These are phyloP conservation scores for Amanita exitialis DNA, from an alignment of 768 basidiomycete genomes.

Conservation along the genomic window DNA sequence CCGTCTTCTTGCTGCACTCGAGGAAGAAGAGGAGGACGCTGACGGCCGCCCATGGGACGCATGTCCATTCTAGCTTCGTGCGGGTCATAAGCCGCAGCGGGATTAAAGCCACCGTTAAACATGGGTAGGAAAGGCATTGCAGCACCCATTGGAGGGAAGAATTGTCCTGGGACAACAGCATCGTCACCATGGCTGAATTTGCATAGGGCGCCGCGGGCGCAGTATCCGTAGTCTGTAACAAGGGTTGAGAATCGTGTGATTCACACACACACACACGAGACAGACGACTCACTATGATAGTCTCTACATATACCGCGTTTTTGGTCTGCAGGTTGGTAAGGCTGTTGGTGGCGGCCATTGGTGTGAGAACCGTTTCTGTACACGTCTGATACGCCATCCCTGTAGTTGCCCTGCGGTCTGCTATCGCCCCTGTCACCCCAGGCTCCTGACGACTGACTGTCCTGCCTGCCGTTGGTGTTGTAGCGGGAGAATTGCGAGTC, in stretches of 20 bases:
- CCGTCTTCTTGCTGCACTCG: constrained; percentile 46
- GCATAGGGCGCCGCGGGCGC: constrained; percentile 79
- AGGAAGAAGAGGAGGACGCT: constrained; percentile 48
- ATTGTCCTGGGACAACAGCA: constrained; percentile 63
- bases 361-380: constrained; percentile 22
- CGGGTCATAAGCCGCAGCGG: constrained; percentile 56
- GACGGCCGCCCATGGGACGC: constrained; percentile 38
- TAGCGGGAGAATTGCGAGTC: constrained; percentile 65
- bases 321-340: constrained; percentile 65
- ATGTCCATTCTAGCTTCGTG: constrained; percentile 77
- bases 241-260: neutral
- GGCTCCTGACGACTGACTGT: constrained; percentile 25
- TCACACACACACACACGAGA: neutral
- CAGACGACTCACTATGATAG: constrained; percentile 70
- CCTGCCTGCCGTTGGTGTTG: constrained; percentile 21
- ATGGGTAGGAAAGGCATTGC: constrained; percentile 64
- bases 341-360: constrained; percentile 39
- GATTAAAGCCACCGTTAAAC: constrained; percentile 43
- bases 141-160: constrained; percentile 44
- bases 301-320: constrained; percentile 79
- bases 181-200: constrained; percentile 92
- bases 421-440: constrained; percentile 30
- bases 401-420: constrained; percentile 20
- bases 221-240: constrained; percentile 76
- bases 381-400: constrained; percentile 22